Evolutionary conservation across 164 flowering plant genomes (phyloP).

Genomic region (Berberis thunbergii): DNA sequence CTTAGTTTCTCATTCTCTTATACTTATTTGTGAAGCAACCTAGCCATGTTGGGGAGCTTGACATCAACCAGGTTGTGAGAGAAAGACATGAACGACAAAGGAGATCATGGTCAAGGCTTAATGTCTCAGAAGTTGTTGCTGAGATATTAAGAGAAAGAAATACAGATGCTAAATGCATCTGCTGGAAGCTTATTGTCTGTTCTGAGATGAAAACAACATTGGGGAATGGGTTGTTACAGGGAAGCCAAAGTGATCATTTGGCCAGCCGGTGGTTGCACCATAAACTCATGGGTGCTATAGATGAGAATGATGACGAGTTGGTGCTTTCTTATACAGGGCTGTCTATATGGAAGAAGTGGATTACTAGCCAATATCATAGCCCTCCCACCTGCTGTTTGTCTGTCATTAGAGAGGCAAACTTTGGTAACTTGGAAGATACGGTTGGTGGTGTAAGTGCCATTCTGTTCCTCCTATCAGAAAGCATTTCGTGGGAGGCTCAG

Average conservation of each 20-base stretch:
- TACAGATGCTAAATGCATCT: slow-evolving; percentile 50
- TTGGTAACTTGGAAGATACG: slow-evolving; percentile 21
- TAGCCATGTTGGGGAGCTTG: slow-evolving; percentile 28
- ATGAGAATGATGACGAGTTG: slow-evolving; percentile 32
- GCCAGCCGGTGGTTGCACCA: slow-evolving; percentile 57
- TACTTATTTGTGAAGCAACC: slow-evolving; percentile 34
- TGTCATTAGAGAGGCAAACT: slow-evolving; percentile 35
- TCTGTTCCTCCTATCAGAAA: slow-evolving; percentile 46
- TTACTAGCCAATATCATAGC: slow-evolving; percentile 13
- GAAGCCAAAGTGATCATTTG: slow-evolving; percentile 15
- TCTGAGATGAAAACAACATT: slow-evolving; percentile 24
- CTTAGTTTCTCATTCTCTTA: neutral
- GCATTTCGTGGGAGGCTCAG: slow-evolving; percentile 53
- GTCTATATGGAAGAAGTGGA: slow-evolving; percentile 76
- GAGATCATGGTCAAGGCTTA: slow-evolving; percentile 60
- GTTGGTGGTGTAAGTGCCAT: slow-evolving; percentile 56
- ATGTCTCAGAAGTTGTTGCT: slow-evolving; percentile 67
- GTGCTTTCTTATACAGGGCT: slow-evolving; percentile 47
- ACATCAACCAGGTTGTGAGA: slow-evolving; percentile 49
- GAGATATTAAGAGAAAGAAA: slow-evolving; percentile 44
- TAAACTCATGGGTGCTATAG: slow-evolving; percentile 52
- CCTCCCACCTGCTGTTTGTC: slow-evolving; percentile 54
- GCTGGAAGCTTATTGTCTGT: slow-evolving; percentile 73
- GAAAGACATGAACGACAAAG: slow-evolving; percentile 44
- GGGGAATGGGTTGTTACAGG: slow-evolving; percentile 5